Base-by-base conservation (phyloP, 805 yeast species). In the Cyberlindnera galapagoensis region DNA sequence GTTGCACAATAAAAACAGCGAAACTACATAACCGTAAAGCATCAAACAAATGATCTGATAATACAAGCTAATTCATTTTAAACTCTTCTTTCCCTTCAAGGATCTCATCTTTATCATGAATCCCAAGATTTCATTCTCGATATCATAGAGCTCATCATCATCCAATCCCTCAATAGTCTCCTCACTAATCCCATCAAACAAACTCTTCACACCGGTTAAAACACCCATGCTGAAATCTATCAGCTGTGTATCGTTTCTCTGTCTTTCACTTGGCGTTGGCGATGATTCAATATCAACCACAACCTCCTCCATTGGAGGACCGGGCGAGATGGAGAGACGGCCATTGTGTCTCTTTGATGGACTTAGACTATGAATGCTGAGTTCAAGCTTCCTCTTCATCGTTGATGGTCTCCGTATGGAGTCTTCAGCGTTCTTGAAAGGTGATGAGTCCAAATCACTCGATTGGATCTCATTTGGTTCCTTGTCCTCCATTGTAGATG, bases 1-100 rank as follows among this genome's bases (percentile, higher is more conserved):
- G 27, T 30, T 61, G 2, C 61, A 67, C 40, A 33, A 45, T 31
- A 57, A 52, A 24, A 33, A 36, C 26, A 19, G 20, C 13, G 16
- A 26, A 18, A 11, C n/a, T 7, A 8, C 16, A n/a, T 18, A 15
- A 13, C 12, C 13, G 18, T 20, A 17, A 16, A 16, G 17, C 9
- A 1, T 11, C 10, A 9, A 5, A 14, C 14, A 17, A 17, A 8
- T 8, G 10, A 24, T 12, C 6, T 13, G 12, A 18, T 7, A 12
- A 12, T 4, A 24, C 14, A 24, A 24, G 15, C 26, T 14, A 5
- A 12, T 24, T 24, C n/a, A n/a, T n/a, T n/a, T n/a, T n/a, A n/a
- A n/a, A n/a, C n/a, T n/a, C n/a, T n/a, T n/a, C n/a, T n/a, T n/a
- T n/a, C n/a, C n/a, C n/a, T n/a, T n/a, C n/a, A 20, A 29, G 18